phyloP scores from a whole-genome alignment of 2,329 filamentous ascomycete genomes.

The Dactylellina haptotyla region DNA sequence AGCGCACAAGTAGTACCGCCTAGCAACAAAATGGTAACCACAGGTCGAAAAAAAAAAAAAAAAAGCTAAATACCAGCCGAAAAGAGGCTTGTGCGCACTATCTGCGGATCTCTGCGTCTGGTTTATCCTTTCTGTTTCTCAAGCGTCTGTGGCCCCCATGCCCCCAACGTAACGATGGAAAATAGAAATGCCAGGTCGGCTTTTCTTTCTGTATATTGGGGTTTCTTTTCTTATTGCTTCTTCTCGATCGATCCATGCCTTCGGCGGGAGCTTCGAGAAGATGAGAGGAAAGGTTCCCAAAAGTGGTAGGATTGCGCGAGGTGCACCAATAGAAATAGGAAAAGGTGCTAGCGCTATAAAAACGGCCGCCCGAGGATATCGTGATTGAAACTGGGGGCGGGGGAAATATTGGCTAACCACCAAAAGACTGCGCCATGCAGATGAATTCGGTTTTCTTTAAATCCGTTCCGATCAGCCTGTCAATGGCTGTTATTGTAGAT shows the following conservation, averaged over 20 bases:
- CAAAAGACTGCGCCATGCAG: constrained; percentile 34
- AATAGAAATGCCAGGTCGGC: constrained; percentile 14
- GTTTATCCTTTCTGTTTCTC: background rate
- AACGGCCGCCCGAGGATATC: constrained; percentile 23
- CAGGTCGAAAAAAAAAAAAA: constrained; percentile 3
- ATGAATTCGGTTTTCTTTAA: constrained; percentile 45
- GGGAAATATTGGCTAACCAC: constrained; percentile 31
- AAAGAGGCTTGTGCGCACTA: constrained; percentile 6
- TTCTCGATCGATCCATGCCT: background rate
- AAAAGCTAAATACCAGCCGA: background rate
- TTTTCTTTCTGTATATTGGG: too few species aligned
- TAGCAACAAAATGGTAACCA: constrained; percentile 5
- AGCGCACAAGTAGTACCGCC: background rate
- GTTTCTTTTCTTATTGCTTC: background rate
- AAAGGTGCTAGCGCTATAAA: constrained; percentile 20
- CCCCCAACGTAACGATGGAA: background rate
- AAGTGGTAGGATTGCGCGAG: constrained; percentile 22
- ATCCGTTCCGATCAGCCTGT: constrained; percentile 53
- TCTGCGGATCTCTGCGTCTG: background rate
- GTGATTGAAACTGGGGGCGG: constrained; percentile 18
- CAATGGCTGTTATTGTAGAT: constrained; percentile 19
- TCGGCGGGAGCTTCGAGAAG: constrained; percentile 5
- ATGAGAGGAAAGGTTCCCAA: constrained; percentile 16
- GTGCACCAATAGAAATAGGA: constrained; percentile 20
- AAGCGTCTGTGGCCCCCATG: background rate